Percentiles rank a stretch among this genome's conserved stretches.
Conservation (phyloP, 139 green algal genomes). For the Astrephomene gubernaculifera region DNA sequence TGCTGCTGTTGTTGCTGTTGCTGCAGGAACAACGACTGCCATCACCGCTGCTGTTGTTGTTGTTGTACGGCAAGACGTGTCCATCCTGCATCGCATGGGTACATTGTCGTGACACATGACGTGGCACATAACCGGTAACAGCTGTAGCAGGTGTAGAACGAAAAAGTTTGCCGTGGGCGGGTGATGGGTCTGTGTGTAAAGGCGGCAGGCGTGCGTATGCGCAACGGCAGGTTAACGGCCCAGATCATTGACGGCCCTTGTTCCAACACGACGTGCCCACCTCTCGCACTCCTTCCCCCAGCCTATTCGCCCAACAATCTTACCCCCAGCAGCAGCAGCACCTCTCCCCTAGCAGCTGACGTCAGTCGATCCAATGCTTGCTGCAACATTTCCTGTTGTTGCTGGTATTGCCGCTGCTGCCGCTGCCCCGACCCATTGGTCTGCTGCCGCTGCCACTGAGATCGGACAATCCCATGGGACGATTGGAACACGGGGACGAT, state of each 20-base stretch:
- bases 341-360: background rate
- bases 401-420: background rate
- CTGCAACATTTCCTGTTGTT: background rate
- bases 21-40: too few relatives aligned
- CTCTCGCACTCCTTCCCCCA: background rate
- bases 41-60: too few relatives aligned
- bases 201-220: background rate
- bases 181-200: background rate
- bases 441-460: background rate
- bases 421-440: background rate
- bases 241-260: too few relatives aligned
- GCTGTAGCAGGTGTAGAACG: too few relatives aligned
- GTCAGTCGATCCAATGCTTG: background rate
- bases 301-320: background rate
- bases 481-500: background rate
- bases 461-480: too few relatives aligned
- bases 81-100: background rate
- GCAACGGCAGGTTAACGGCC: too few relatives aligned
- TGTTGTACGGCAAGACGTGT: background rate
- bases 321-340: slow-evolving; percentile 11
- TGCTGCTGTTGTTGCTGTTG: too few relatives aligned
- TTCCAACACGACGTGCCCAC: background rate
- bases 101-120: too few relatives aligned
- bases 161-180: too few relatives aligned
- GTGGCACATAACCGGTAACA: too few relatives aligned